Conservation (phyloP, 1,139 yeast genomes). For the Nakaseomyces sp. region DNA sequence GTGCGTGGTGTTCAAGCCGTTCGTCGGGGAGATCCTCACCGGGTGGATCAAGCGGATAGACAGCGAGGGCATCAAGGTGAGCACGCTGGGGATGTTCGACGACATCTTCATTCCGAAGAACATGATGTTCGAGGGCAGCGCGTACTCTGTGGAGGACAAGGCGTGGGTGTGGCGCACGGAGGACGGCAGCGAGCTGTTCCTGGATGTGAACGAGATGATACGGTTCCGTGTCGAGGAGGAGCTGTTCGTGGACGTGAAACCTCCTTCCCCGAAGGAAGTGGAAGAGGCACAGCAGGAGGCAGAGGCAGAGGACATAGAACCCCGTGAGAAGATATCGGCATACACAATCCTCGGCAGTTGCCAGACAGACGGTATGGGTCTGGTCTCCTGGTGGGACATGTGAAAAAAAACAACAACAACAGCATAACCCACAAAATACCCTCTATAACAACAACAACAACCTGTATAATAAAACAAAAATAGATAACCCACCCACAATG, state of each 20-base stretch:
- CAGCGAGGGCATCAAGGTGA: constrained; percentile 68
- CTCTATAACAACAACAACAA: not conserved
- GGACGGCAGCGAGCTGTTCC: constrained; percentile 61
- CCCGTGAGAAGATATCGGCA: constrained; percentile 46
- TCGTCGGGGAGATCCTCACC: constrained; percentile 84
- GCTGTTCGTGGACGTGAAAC: constrained; percentile 71
- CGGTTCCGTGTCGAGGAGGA: constrained; percentile 88
- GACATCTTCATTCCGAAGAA: constrained; percentile 83
- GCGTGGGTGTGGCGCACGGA: constrained; percentile 94
- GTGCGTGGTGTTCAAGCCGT: constrained; percentile 80
- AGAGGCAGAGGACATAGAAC: constrained; percentile 14
- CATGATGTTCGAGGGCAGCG: constrained; percentile 70
- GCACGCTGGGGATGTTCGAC: constrained; percentile 68
- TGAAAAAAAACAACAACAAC: not conserved
- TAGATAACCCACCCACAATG: no score
- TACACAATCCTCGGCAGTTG: constrained; percentile 85
- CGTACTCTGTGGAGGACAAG: constrained; percentile 62
- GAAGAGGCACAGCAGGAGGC: constrained; percentile 33
- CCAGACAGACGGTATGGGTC: constrained; percentile 93
- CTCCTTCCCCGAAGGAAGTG: constrained; percentile 52
- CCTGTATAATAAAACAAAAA: not conserved
- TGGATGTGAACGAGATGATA: constrained; percentile 85
- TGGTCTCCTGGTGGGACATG: constrained; percentile 88
- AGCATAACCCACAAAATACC: not conserved
- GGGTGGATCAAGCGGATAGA: constrained; percentile 92